Base-by-base conservation (phyloP, 495 filamentous ascomycete genomes). In the Acidiella bohemica region DNA sequence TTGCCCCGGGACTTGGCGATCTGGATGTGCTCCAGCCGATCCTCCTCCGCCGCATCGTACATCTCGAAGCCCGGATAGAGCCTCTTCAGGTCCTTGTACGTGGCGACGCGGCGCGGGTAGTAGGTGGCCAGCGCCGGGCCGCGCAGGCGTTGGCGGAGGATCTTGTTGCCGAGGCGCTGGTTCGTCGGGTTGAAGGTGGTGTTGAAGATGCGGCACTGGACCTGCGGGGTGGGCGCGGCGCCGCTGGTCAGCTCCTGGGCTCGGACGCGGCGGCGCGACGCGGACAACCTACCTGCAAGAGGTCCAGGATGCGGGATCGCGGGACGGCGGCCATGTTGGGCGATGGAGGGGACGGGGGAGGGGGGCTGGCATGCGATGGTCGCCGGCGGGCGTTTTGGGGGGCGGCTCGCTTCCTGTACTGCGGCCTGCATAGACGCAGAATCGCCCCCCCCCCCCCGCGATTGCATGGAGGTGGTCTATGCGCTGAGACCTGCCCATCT, bases 181-280 rank as follows among this genome's bases (percentile, higher is more conserved):
- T 76, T 62, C 20, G 78, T 66, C 10, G 90, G 90, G 62, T 97
- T 97, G 69, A 75, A 95, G 32, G 81, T 93, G 19, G 77, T 77
- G 33, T 74, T 76, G 69, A 97, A 97, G 59, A 97, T 76, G 58
- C 77, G 75, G 67, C 81, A 92, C 76, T 84, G 84, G 49, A 74
- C 72, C 88, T 94, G 39, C 33, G 49, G 13, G 23, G 22, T 29
- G 17, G 19, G 32, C 22, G 11, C 19, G 25, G 30, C 18, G 31
- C 4, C 13, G 23, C 32, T 30, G 46, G 23, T 24, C 18, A 21
- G 20, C 33, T 46, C 18, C 13, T 13, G n/a, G n/a, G 28, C 13
- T 12, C 7, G 28, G 18, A 27, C 19, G 22, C 8, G 24, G 18
- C 13, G 20, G n/a, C 6, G 16, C 3, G 16, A 2, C 13, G 28